Evolutionary conservation across 345 rosid species (phyloP).

Genomic region (Rhizophora apiculata): DNA sequence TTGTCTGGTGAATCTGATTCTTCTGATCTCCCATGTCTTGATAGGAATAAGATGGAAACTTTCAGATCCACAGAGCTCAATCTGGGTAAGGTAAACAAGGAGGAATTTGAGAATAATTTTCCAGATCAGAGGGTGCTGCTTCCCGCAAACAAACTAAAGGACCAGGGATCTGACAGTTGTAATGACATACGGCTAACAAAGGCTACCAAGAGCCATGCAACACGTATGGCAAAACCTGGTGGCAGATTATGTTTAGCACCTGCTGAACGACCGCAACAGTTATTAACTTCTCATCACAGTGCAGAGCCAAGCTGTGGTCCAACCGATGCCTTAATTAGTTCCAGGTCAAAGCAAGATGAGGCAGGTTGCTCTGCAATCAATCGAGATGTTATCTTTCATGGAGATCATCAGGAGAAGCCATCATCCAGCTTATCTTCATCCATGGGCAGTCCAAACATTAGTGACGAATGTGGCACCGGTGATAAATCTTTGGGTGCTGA

Average conservation of each 20-base stretch:
- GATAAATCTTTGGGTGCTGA: constrained; percentile 16
- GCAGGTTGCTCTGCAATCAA: constrained; percentile 14
- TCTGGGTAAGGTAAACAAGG: constrained; percentile 4
- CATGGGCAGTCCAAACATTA: constrained; percentile 17
- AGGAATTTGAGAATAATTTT: constrained; percentile 17
- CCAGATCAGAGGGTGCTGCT: constrained; percentile 10
- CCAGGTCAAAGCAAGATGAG: constrained; percentile 23
- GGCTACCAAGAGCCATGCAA: constrained; percentile 18
- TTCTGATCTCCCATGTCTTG: constrained; percentile 19
- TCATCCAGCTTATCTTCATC: constrained; percentile 30
- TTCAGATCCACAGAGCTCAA: constrained; percentile 20
- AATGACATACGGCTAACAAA: constrained; percentile 18
- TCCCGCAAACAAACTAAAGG: constrained; percentile 12
- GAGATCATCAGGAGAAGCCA: constrained; percentile 26
- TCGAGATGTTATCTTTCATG: constrained; percentile 12
- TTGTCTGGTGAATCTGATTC: constrained; percentile 29
- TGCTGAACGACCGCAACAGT: constrained; percentile 23
- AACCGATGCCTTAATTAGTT: constrained; percentile 2
- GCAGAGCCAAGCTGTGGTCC: constrained; percentile 16
- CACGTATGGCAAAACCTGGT: constrained; percentile 21
- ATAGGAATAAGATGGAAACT: constrained; percentile 21
- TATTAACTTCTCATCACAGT: constrained; percentile 21
- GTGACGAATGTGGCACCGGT: constrained; percentile 24
- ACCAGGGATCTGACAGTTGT: constrained; percentile 17
- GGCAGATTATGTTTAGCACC: constrained; percentile 21